These are phyloP conservation scores for Domatiomyces catenatus DNA, from an alignment of 2,329 filamentous ascomycete genomes.

Conservation along the genomic window DNA sequence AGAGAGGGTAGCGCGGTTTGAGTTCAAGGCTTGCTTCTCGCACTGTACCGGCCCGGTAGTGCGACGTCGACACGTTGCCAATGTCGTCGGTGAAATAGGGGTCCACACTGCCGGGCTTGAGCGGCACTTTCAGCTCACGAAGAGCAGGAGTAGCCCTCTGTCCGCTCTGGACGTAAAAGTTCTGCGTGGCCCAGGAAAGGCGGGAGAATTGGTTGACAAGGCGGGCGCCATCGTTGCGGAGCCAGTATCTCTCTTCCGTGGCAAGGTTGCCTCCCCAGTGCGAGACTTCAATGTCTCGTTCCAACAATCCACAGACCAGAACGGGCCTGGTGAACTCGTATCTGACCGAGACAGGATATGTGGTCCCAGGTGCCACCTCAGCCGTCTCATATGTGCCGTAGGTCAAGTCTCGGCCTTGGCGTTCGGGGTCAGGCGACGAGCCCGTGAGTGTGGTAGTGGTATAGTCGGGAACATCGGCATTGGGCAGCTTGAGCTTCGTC, in stretches of 20 bases:
- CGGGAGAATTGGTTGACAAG: constrained; percentile 58
- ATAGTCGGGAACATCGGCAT: constrained; percentile 65
- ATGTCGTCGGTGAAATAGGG: constrained; percentile 94
- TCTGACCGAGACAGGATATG: constrained; percentile 59
- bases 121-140: constrained; percentile 64
- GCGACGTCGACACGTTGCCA: constrained; percentile 89
- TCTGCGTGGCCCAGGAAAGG: constrained; percentile 56
- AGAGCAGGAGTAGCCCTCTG: constrained; percentile 63
- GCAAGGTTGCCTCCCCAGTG: constrained; percentile 97
- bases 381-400: constrained; percentile 69
- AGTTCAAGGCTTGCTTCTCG: constrained; percentile 74
- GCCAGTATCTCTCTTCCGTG: constrained; percentile 82
- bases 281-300: constrained; percentile 86
- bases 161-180: constrained; percentile 41
- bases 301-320: constrained; percentile 59
- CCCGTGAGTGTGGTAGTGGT: constrained; percentile 52
- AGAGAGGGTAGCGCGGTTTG: constrained; percentile 89
- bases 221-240: constrained; percentile 74
- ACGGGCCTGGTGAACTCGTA: constrained; percentile 95
- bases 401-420: constrained; percentile 69
- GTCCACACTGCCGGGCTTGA: constrained; percentile 64
- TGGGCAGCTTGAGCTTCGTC: constrained; percentile 85
- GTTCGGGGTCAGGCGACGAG: constrained; percentile 54
- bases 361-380: constrained; percentile 59
- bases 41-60: constrained; percentile 50